Conservation (phyloP, 108 stramenopile genomes). For the Schizochytrium sp. region DNA sequence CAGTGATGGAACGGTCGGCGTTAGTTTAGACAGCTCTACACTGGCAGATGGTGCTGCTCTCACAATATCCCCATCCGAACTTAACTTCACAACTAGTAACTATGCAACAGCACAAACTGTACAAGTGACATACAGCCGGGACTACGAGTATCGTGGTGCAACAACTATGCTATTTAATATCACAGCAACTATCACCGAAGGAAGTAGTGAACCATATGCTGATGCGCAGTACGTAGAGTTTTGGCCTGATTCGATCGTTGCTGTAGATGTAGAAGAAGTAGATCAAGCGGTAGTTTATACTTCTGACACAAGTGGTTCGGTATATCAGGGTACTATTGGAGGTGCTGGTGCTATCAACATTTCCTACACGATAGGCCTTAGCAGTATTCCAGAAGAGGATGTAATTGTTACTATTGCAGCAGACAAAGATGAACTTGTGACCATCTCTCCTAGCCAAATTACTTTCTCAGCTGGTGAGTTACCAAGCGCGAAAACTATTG, state of each 20-base stretch:
- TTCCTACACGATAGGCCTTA: slow-evolving; percentile 9
- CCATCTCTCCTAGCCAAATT: neutral
- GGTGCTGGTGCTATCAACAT: slow-evolving; percentile 64
- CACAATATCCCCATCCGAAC: neutral
- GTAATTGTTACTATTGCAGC: slow-evolving; percentile 58
- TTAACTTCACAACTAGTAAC: neutral
- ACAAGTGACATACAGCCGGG: neutral
- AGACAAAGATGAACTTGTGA: neutral
- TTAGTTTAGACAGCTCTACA: neutral
- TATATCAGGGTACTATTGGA: slow-evolving; percentile 61
- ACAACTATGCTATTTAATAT: neutral
- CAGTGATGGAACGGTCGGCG: neutral
- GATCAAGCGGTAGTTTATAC: slow-evolving; percentile 6
- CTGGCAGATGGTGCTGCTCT: neutral
- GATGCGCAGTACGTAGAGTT: neutral
- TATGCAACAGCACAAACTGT: neutral
- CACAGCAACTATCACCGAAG: neutral
- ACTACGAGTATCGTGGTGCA: slow-evolving; percentile 32
- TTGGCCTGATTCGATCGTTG: neutral
- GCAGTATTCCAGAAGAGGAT: slow-evolving; percentile 57
- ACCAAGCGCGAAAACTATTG: slow-evolving; percentile 58
- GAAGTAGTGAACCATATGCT: slow-evolving; percentile 17
- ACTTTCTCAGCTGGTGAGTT: slow-evolving; percentile 25
- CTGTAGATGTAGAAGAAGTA: slow-evolving; percentile 37
- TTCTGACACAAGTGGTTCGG: slow-evolving; percentile 60